Base-by-base conservation (phyloP, 2,329 filamentous ascomycete species). In the Ascochyta koolunga region DNA sequence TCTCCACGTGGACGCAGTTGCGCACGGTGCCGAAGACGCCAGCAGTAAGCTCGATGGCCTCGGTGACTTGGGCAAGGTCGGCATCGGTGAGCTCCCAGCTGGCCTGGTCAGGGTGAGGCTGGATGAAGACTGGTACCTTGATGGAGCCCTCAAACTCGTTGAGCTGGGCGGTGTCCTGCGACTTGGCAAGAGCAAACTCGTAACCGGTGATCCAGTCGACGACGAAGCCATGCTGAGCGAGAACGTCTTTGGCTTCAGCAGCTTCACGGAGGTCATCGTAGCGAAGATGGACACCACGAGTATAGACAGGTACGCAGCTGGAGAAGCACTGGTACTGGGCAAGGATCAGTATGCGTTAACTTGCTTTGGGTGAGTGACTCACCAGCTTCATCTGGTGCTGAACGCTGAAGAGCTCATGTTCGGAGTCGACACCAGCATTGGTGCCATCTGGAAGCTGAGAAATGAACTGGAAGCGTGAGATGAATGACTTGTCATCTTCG, bases 261-360 rank as follows among this genome's bases (percentile, higher is more conserved):
- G 76, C 69, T 19, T 75, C 67, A 18, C 60, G 56, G n/a, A 78
- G 56, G 47, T 73, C 67, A 48, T 79, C 75, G 58, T 78, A 78
- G 45, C 66, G 67, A 38, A 77, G 56, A 42, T 66, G 58, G 29
- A 73, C 58, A 36, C 66, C 67, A 27, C 56, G 54, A 41, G 36
- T 50, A 43, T 68, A 64, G 29, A 66, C 39, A 15, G 66, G 65
- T 9, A 67, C 60, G 3, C 55, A 56, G 9, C 43, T 52, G 36
- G 54, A 33, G 63, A 73, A 73, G 55, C 59, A 58, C 16, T 49
- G 50, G 38, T 70, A 70, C 70, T 73, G 35, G 24, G 44, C 8
- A 19, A 22, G 18, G 3, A 58, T 72, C 32, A 72, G 66, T 39
- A 42, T 49, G 27, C 46, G 21, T 29, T 22, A 43, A 42, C 7